phyloP scores from a whole-genome alignment of 176 grass and related monocot genomes.

The Oryza brachyantha region DNA sequence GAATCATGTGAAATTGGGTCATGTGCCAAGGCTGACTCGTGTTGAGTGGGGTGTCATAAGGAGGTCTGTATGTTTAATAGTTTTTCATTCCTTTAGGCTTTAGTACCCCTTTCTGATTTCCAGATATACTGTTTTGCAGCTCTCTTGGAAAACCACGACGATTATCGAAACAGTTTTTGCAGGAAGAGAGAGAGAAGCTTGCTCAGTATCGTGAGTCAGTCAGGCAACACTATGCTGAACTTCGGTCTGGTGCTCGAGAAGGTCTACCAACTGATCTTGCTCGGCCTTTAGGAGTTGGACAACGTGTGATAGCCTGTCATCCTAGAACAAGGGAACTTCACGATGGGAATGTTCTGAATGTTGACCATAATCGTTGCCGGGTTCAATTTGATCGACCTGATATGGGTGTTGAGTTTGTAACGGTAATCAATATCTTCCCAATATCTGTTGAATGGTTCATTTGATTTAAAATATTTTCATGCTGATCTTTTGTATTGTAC shows the following conservation, averaged over 20 bases:
- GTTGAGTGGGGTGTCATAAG: slow-evolving; percentile 96
- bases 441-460: slow-evolving; percentile 4
- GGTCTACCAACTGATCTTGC: slow-evolving; percentile 89
- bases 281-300: slow-evolving; percentile 79
- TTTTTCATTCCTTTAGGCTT: slow-evolving; percentile 9
- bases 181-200: slow-evolving; percentile 90
- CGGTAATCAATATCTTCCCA: slow-evolving; percentile 53
- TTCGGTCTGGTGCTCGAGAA: slow-evolving; percentile 75
- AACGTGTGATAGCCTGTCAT: slow-evolving; percentile 86
- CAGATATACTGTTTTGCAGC: slow-evolving; percentile 53
- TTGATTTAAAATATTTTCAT: slow-evolving; percentile 10
- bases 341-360: slow-evolving; percentile 84
- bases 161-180: slow-evolving; percentile 78
- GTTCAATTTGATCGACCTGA: slow-evolving; percentile 92
- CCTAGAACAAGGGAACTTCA: slow-evolving; percentile 96
- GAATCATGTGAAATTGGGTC: slow-evolving; percentile 90
- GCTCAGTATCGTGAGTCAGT: slow-evolving; percentile 86
- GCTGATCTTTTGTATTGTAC: slow-evolving; percentile 8
- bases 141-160: slow-evolving; percentile 98
- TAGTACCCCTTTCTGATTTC: slow-evolving; percentile 1
- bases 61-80: slow-evolving; percentile 52
- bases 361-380: slow-evolving; percentile 57
- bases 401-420: slow-evolving; percentile 79
- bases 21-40: slow-evolving; percentile 86
- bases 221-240: slow-evolving; percentile 80